Evolutionary conservation across 1,284 basidiomycete species (phyloP).

Genomic region (Leccinum griseonigrum): DNA sequence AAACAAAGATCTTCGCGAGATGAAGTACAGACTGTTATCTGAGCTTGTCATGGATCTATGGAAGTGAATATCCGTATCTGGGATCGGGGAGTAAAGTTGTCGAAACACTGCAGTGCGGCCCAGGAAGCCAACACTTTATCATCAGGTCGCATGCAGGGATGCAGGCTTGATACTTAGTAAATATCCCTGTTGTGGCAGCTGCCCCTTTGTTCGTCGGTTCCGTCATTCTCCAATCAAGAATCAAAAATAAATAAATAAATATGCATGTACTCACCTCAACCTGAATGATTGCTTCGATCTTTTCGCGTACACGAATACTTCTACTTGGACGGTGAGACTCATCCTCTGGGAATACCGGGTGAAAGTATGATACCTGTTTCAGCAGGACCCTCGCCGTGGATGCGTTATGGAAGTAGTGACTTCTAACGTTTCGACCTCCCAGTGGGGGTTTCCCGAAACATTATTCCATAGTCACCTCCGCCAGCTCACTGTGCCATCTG

Average conservation of each 20-base stretch:
- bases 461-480: slow-evolving; percentile 9
- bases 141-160: slow-evolving; percentile 10
- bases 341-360: slow-evolving; percentile 26
- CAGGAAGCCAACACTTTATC: slow-evolving; percentile 5
- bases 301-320: slow-evolving; percentile 28
- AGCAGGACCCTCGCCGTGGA: slow-evolving; percentile 30
- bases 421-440: slow-evolving; percentile 33
- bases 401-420: slow-evolving; percentile 29
- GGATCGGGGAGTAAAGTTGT: slow-evolving; percentile 10
- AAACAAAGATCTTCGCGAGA: slow-evolving; percentile 18
- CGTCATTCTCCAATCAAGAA: not conserved
- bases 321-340: slow-evolving; percentile 23
- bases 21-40: slow-evolving; percentile 11
- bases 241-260: slow-evolving; percentile 4
- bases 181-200: not conserved
- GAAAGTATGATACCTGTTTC: slow-evolving; percentile 33
- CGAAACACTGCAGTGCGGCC: not conserved
- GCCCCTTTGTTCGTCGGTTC: slow-evolving; percentile 1
- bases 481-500: slow-evolving; percentile 12
- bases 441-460: slow-evolving; percentile 25
- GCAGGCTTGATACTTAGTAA: not conserved
- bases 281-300: slow-evolving; percentile 7
- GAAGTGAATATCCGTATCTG: slow-evolving; percentile 7
- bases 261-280: slow-evolving; percentile 7
- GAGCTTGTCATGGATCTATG: slow-evolving; percentile 2